Evolutionary conservation across 2,329 filamentous ascomycete species (phyloP).

Genomic region (Fulvia fulva): DNA sequence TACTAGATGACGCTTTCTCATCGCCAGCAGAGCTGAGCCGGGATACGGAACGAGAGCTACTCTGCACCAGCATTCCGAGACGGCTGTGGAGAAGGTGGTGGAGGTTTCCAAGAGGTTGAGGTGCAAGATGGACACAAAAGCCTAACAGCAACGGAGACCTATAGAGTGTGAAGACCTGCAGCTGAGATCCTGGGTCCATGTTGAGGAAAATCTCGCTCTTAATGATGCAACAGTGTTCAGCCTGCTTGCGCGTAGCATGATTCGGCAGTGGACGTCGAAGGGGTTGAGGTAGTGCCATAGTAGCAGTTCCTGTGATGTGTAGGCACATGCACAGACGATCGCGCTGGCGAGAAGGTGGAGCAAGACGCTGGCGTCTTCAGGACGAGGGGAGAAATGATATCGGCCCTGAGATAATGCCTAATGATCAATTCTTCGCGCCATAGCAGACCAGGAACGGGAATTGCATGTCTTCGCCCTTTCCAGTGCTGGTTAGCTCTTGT

Average conservation of each 20-base stretch:
- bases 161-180: no score
- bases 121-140: not conserved
- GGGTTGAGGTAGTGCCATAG: no score
- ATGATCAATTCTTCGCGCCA: slow-evolving; percentile 14
- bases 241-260: no score
- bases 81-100: slow-evolving; percentile 7
- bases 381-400: no score
- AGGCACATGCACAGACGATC: no score
- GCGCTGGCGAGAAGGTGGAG: not conserved
- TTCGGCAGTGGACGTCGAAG: no score
- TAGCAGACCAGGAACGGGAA: slow-evolving; percentile 27
- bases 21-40: not conserved
- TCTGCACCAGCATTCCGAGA: slow-evolving; percentile 15
- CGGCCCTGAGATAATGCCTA: not conserved
- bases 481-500: not conserved
- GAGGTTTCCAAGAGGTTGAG: not conserved
- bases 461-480: slow-evolving; percentile 21
- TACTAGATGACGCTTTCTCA: not conserved
- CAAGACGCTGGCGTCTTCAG: not conserved
- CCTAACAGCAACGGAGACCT: no score
- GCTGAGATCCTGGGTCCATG: no score
- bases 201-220: no score
- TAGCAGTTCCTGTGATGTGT: no score
- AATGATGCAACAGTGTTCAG: no score
- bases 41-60: slow-evolving; percentile 8